Base-by-base conservation (phyloP, 2,329 filamentous ascomycete species). In the Cladosporium oxysporum region DNA sequence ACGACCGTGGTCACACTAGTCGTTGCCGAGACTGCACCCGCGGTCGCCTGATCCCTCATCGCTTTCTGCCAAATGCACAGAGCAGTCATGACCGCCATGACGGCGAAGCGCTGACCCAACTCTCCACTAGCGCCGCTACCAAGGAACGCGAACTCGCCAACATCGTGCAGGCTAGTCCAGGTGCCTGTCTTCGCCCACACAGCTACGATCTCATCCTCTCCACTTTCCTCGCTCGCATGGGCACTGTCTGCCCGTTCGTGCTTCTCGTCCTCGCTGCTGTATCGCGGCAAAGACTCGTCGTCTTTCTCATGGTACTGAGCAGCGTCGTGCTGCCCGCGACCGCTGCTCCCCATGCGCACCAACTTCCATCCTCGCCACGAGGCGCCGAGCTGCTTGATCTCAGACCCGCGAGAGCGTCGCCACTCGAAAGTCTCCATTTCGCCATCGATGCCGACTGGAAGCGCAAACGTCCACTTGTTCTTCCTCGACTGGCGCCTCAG, bases 161-260 rank as follows among this genome's bases (percentile, higher is more conserved):
- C 31, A 37, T 70, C 68, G 50, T 65, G 59, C 10, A 62, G 67
- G 61, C 68, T 71, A 26, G 64, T 69, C 64, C 64, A 66, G 28
- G 63, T 63, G 59, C 60, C 62, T 18, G 66, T 66, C n/a, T 69
- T 67, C 18, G 68, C 69, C 66, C 67, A 71, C 3, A 68, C 69
- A 12, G 69, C 68, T 1, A 71, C 68, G 10, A 68, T 63, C 50
- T 71, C 69, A 29, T 68, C 67, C 14, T 68, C 69, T 58, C 68
- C 69, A 8, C 28, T 33, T 10, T 55, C 52, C n/a, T 33, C 52
- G 18, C 2, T 55, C 31, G 8, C 55, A 41, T n/a, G 14, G 5
- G 12, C 55, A 41, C 33, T 26, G 55, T 26, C 55, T n/a, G n/a
- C 3, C 49, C 23, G 14, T 31, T 11, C 26, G 16, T 49, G 64